Base-by-base conservation (phyloP, 139 green algal genomes). In the Raphidocelis subcapitata region DNA sequence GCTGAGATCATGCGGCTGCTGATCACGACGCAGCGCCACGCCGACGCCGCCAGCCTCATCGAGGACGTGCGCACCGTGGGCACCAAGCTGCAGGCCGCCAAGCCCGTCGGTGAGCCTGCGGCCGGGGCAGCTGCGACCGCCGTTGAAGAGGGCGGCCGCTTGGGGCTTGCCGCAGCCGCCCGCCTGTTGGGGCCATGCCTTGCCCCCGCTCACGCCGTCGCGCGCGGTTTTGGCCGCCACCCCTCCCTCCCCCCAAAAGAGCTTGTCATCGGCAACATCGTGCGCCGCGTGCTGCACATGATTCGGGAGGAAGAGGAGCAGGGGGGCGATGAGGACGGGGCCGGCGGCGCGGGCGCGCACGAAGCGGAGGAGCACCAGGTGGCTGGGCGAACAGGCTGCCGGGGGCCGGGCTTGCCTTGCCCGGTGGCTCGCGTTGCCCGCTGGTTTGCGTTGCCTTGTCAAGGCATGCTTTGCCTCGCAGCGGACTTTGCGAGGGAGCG, bases 231-330 rank as follows among this genome's bases (percentile, higher is more conserved):
- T 57, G 8, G 37, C 5, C 15, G 14, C 14, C 28, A 26, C 18
- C 46, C 31, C 23, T 10, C 33, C 28, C 46, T 28, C 29, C 5
- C 28, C 16, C 29, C 20, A 67, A 31, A 67, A 96, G 95, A 98
- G 84, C 85, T 98, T 57, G 86, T 89, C 0, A 91, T 98, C 14
- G 95, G 95, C 73, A 98, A 98, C 82, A 91, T 97, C 4, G 88
- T 94, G 29, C 82, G 93, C 24, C 85, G 95, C 3, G 89, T 98
- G 18, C 80, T 99, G 83, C 89, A 97, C 62, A 89, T 98, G 36
- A 95, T 98, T 29, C 86, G 95, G 0, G 95, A 98, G 68, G 94
- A 98, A 78, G 80, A 76, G 14, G 70, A 87, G 67, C 55, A 90
- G 65, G 90, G 90, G 35, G 68, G 81, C 59, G 28, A 72, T 24